Base-by-base conservation (phyloP, 2,329 filamentous ascomycete species). In the Alternaria sp. region DNA sequence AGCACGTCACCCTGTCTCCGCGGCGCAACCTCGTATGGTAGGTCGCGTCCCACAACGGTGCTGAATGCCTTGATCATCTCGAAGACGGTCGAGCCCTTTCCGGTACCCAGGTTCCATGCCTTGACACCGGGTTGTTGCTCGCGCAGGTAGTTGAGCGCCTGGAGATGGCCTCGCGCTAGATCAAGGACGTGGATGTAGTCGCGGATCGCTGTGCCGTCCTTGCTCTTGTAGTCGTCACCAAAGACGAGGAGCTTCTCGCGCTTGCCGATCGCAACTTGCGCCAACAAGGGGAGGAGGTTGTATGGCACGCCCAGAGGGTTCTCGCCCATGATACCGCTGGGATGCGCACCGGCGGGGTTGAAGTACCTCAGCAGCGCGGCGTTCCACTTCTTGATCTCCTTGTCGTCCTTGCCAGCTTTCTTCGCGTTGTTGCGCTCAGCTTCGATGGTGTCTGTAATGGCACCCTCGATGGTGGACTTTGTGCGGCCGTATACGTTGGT, bases 151-250 rank as follows among this genome's bases (percentile, higher is more conserved):
- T 95, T 93, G 70, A 99, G 89, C 22, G 96, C 95, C 61, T 92
- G 87, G 59, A 97, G 84, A 79, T 97, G 94, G 63, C 94, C 94
- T 64, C 87, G 87, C 46, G 94, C 92, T 24, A 97, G 88, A 75
- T 97, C 94, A 65, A 96, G 86, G 59, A 97, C 92, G 84, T 97
- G 94, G 80, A 99, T 97, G 85, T 99, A 99, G 83, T 99, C 95
- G 71, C 95, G 91, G 78, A 97, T 97, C 64, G 93, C 92, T 54
- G 94, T 97, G 66, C 94, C 94, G 78, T 97, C 94, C 71, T 89
- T 90, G 54, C 93, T 97, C 32, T 85, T 78, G 83, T 99, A 99
- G 84, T 99, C 93, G 69, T 97, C 91, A 64, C 95, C 95, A 77
- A 96, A 99, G 11, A 99, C 93, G 61, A 97, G 83, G 52, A 99